A percentile compares a stretch with the other conserved stretches of the same genome.
phyloP scores from a whole-genome alignment of 257 asterid species.

The Dorcoceras hygrometricum region DNA sequence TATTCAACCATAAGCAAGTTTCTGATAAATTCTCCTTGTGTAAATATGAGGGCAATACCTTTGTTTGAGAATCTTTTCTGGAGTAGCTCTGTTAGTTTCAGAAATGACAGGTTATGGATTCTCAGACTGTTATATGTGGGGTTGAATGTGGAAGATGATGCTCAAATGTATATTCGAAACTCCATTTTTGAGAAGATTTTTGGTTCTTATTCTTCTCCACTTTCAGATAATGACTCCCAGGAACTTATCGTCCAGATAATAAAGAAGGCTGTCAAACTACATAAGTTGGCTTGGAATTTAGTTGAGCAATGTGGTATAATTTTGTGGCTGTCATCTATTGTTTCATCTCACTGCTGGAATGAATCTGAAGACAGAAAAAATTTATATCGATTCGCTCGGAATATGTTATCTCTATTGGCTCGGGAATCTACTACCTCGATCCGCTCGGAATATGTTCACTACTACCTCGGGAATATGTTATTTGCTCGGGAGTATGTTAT shows the following conservation, averaged over 20 bases:
- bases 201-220: slow-evolving; percentile 75
- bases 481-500: too few species aligned
- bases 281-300: slow-evolving; percentile 51
- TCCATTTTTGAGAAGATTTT: slow-evolving; percentile 62
- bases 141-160: slow-evolving; percentile 75
- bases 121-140: slow-evolving; percentile 67
- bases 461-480: too few species aligned
- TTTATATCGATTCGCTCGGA: slow-evolving; percentile 31
- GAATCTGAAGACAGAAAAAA: slow-evolving; percentile 35
- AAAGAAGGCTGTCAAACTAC: slow-evolving; percentile 63
- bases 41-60: slow-evolving; percentile 81
- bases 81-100: slow-evolving; percentile 68
- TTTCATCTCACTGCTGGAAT: slow-evolving; percentile 44
- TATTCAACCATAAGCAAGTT: slow-evolving; percentile 58
- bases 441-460: too few species aligned
- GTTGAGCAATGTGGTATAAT: slow-evolving; percentile 73
- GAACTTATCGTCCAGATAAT: slow-evolving; percentile 80
- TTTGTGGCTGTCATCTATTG: slow-evolving; percentile 73
- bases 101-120: slow-evolving; percentile 79
- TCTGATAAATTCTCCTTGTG: slow-evolving; percentile 50
- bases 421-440: too few species aligned
- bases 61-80: slow-evolving; percentile 70
- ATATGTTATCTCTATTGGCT: too few species aligned
- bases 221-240: slow-evolving; percentile 73
- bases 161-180: slow-evolving; percentile 57